Base-by-base conservation (phyloP, 768 basidiomycete genomes). In the Leccinellum albellum region DNA sequence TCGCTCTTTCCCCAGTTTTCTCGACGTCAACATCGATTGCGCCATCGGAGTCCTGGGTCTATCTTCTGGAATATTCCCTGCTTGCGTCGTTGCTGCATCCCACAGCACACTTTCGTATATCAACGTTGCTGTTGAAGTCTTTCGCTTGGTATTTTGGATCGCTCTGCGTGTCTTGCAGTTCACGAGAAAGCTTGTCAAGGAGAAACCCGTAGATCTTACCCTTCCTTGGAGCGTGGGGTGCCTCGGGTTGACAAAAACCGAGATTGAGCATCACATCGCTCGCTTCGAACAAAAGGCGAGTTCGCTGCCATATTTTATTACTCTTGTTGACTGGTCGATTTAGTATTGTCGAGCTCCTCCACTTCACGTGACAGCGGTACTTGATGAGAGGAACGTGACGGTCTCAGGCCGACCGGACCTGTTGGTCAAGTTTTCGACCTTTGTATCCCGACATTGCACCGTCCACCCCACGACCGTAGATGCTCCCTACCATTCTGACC, bases 351-450 rank as follows among this genome's bases (percentile, higher is more conserved):
- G 54, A 40, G 46, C 56, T 47, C 64, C 66, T 1, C 53, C 64
- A 15, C 68, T 86, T 64, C 75, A 69, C 63, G 69, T 86, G 46
- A 84, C 84, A 1, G 80, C 82, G 9, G 71, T 83, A 56, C 72
- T 81, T 50, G 78, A 79, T 56, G 72, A 76, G 52, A 68, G 61
- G 12, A 79, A 75, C 54, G 70, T 83, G 53, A 85, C 85, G 12
- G 70, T 86, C 50, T 87, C 85, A 3, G 86, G 85, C 23, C 77
- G 73, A 50, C 85, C 85, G 3, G 78, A 82, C 57, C 52, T 76
- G 47, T 69, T 87, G 29, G 64, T 70, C 7, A 64, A 65, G 24
- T 85, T 86, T 64, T 70, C 75, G 7, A 60, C 61, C 15, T 71
- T 63, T 7, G 60, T 82, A 42, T 73, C 76, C 21, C 60, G 70